A percentile compares a stretch with the other conserved stretches of the same genome.
Conservation (phyloP, 1,139 yeast genomes). For the Sugiyamaella paludigena region DNA sequence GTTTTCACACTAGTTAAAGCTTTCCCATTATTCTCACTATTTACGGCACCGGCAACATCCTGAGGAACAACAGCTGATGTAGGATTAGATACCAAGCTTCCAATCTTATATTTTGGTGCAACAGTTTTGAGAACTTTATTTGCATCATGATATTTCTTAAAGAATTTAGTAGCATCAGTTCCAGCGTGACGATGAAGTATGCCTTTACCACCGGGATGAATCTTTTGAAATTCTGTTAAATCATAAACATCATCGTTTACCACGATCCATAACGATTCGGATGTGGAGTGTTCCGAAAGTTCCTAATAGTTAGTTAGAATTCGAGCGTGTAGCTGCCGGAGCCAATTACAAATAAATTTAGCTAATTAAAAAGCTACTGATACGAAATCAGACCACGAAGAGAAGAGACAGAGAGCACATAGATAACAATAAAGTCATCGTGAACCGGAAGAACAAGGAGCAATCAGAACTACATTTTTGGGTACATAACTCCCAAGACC, state of each 20-base stretch:
- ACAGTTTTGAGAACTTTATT: conserved; percentile 41
- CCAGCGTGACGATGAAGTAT: conserved; percentile 81
- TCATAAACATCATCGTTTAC: conserved; percentile 87
- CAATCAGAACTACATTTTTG: too few species aligned
- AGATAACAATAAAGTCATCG: background rate
- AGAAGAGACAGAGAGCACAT: background rate
- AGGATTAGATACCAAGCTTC: conserved; percentile 32
- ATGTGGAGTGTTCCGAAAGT: conserved; percentile 72
- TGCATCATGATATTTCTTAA: conserved; percentile 49
- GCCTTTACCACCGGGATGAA: conserved; percentile 89
- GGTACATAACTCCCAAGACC: too few species aligned
- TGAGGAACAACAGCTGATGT: conserved; percentile 21
- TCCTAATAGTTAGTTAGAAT: conserved; percentile 39
- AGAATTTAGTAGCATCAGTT: conserved; percentile 82
- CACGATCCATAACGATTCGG: conserved; percentile 82
- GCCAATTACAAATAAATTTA: too few species aligned
- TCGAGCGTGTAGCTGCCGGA: too few species aligned
- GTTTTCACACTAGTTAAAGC: conserved; percentile 2
- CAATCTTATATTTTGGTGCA: conserved; percentile 41
- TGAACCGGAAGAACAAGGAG: too few species aligned
- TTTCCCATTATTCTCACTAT: conserved; percentile 11
- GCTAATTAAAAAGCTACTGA: too few species aligned
- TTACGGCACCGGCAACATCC: conserved; percentile 15
- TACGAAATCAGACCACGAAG: background rate
- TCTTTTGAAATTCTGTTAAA: conserved; percentile 76